Evolutionary conservation across 2,329 filamentous ascomycete genomes (phyloP), one percentile per base, ranked within the genome.

Genomic region (Trichoderma harzianum): DNA sequence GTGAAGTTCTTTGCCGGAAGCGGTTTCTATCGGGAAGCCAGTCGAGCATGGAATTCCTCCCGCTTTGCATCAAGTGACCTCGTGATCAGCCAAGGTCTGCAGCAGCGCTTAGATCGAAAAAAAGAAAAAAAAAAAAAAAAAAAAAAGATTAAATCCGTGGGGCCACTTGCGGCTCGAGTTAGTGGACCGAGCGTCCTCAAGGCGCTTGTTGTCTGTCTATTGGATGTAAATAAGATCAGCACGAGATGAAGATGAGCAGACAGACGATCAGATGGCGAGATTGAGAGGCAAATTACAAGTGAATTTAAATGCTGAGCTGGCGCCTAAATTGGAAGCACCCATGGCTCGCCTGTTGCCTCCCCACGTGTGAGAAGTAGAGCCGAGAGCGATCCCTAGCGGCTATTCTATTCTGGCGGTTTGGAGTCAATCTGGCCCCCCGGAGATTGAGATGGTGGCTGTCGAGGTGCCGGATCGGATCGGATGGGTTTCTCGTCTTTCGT

Each of bases 51-150:
- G 18, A 53, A 62, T 34, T 34, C 34, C 32, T 57, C 16, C 32
- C 51, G 30, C 47, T 57, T n/a, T 24, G 36, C 24, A 24, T 36
- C 57, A 24, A 53, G 67, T 69, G 67, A 34, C 57, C 67, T 61
- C 67, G 67, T 69, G 67, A 69, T 62, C 55, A 62, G 55, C 34
- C 67, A 61, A 61, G 55, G n/a, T 62, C 57, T 69, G 67, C 55
- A 51, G 39, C 67, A 58, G 36, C 39, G 47, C 47, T 53, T 16
- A 36, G 30, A 53, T 36, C 14, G 51, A 58, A 58, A 57, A 58
- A 58, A 57, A 24, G 10, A 65, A 34, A 18, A 5, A 3, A 26
- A 30, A 28, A n/a, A 63, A 18, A 47, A 63, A 63, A 43, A 63
- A 63, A 43, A 43, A 26, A 30, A 28, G 24, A 61, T 24, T 7